Base-by-base conservation (phyloP, 2,329 filamentous ascomycete species). In the Xylariomycetidae sp. region DNA sequence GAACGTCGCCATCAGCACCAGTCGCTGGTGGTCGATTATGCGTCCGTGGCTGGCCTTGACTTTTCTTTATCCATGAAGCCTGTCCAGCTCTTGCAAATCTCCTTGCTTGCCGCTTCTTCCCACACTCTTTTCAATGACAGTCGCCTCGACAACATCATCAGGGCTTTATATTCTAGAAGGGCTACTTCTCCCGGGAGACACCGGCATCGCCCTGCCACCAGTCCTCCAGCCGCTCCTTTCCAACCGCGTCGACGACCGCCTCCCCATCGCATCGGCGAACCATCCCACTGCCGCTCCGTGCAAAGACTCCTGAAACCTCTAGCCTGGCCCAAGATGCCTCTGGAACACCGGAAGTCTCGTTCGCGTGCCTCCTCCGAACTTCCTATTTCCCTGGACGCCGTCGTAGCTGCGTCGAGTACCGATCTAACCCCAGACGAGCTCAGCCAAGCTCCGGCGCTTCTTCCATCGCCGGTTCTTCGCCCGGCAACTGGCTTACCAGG, bases 51-150 rank as follows among this genome's bases (percentile, higher is more conserved):
- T 39, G 31, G 39, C 34, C 26, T 41, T 29, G 22, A 8, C 35
- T 34, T 47, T 46, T 39, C 38, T 48, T 43, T 44, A 40, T 48
- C 48, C 46, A 57, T 57, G 54, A 54, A 50, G 50, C 44, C 48
- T 27, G 40, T 38, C 37, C 48, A 44, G 38, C 48, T 51, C 40
- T 26, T 57, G 35, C 50, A 53, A 47, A 52, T 57, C 46, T 55
- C 46, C 39, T 48, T 53, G 27, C 40, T 54, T 43, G 47, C 49
- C 32, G 39, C 45, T 34, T 45, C 40, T 43, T 55, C 48, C 39
- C 47, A 47, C 47, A 39, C 48, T 52, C 50, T 52, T 47, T 54
- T 52, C 34, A 44, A 48, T 39, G 35, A 52, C 34, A 48, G 40
- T 29, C 47, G 44, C 16, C 33, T 54, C 30, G 43, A 43, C 39